Conservation (phyloP, 495 filamentous ascomycete genomes). For the Lepidopterella palustris region DNA sequence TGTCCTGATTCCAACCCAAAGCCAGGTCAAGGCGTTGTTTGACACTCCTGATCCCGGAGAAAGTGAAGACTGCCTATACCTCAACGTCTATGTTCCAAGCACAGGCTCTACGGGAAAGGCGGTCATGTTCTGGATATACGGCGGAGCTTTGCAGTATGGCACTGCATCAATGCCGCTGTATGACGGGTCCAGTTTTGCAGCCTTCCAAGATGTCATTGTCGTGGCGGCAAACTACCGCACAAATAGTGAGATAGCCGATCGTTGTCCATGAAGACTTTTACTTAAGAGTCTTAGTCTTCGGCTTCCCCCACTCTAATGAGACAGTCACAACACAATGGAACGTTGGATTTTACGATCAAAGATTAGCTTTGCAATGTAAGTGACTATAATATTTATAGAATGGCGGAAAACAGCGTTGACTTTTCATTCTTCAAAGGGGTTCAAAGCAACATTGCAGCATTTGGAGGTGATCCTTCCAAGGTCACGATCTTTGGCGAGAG, state of each 20-base stretch:
- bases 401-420: too few species aligned
- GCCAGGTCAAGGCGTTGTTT: conserved; percentile 33
- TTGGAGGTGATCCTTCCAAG: neutral
- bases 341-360: neutral
- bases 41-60: conserved; percentile 32
- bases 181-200: conserved; percentile 5
- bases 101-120: conserved; percentile 15
- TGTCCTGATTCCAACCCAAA: too few species aligned
- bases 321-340: neutral
- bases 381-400: too few species aligned
- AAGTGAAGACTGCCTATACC: conserved; percentile 39
- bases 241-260: conserved; percentile 6
- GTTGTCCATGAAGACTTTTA: neutral
- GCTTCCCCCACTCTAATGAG: neutral
- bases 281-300: neutral
- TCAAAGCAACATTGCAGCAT: neutral
- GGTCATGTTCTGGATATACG: conserved; percentile 24
- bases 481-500: conserved; percentile 1
- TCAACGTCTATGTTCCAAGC: conserved; percentile 36
- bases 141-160: conserved; percentile 25
- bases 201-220: conserved; percentile 6
- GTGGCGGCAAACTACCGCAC: conserved; percentile 28
- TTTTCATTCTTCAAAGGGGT: too few species aligned
- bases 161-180: neutral
- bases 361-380: neutral